These are phyloP conservation scores for Clarkia xantiana DNA, from an alignment of 345 rosid genomes.

Conservation along the genomic window DNA sequence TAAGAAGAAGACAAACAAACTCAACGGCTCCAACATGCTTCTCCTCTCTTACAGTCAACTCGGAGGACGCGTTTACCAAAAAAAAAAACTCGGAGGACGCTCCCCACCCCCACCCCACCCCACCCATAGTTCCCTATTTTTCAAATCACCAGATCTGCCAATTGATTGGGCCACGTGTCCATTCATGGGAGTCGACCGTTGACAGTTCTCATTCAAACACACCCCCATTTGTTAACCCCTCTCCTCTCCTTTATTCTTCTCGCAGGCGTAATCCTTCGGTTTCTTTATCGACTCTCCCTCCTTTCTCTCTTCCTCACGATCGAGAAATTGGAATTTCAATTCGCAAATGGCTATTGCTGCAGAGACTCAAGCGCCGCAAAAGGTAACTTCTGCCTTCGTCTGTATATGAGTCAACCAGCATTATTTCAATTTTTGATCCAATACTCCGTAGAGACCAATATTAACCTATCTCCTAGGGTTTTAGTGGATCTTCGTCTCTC, in stretches of 20 bases:
- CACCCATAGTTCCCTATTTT: background rate
- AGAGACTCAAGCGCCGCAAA: slow-evolving; percentile 23
- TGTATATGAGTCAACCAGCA: too few species aligned
- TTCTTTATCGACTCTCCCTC: slow-evolving; percentile 1
- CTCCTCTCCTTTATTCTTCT: background rate
- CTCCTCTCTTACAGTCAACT: too few species aligned
- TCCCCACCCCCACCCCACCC: too few species aligned
- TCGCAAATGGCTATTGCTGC: slow-evolving; percentile 50
- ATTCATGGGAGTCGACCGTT: slow-evolving; percentile 46
- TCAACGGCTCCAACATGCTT: too few species aligned
- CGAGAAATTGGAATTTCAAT: background rate
- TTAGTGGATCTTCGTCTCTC: too few species aligned
- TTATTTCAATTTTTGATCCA: too few species aligned
- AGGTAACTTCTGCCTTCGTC: background rate
- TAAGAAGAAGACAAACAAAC: too few species aligned
- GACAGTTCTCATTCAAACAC: slow-evolving; percentile 7
- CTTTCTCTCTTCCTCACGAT: background rate
- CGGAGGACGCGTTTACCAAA: too few species aligned
- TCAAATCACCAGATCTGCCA: background rate
- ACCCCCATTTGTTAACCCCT: slow-evolving; percentile 4
- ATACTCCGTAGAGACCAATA: background rate
- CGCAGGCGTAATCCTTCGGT: background rate
- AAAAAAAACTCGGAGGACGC: too few species aligned
- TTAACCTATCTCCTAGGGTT: too few species aligned
- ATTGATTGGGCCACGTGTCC: slow-evolving; percentile 34